Base-by-base conservation (phyloP, 768 basidiomycete genomes). In the Phaffia tasmanica region DNA sequence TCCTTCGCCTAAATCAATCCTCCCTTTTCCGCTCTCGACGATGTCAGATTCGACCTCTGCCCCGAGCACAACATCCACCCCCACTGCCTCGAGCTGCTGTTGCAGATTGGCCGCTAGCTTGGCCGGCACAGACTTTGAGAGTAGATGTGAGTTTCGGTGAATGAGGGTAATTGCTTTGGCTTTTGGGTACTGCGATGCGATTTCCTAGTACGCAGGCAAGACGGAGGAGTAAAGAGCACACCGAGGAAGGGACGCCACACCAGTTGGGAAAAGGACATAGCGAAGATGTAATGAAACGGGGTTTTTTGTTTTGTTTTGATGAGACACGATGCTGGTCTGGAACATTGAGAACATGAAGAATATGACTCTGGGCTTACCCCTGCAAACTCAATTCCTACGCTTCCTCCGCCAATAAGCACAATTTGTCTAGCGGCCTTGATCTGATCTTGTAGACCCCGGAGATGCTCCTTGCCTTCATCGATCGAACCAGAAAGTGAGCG, bases 151-250 rank as follows among this genome's bases (percentile, higher is more conserved):
- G 18, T 42, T 54, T 29, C 59, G 48, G 29, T 67, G 65, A 35
- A 67, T 25, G 46, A 67, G 32, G 21, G 61, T 67, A 29, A 67
- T 47, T 8, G 25, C 18, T 49, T 67, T 67, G 2, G 35, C 35
- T 11, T 42, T 11, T 42, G 35, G 35, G 35, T 42, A 42, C 35
- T 42, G 35, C 35, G 35, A 42, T 42, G 35, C 35, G 35, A 42
- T 42, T 11, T 42, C 35, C 35, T 42, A 11, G 11, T 42, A 42
- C 35, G 35, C 35, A n/a, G 35, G 11, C 11, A 42, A 42, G 35
- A 11, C 35, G 11, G 11, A 42, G 6, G 35, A 42, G 11, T 42
- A 42, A 42, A 42, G 35, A 5, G 35, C 11, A 11, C 35, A 42
- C 35, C 35, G 35, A 42, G 11, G 11, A 42, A 5, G 35, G 11